Evolutionary conservation across 805 yeast genomes (phyloP).

Genomic region (Lipomyces kockii): DNA sequence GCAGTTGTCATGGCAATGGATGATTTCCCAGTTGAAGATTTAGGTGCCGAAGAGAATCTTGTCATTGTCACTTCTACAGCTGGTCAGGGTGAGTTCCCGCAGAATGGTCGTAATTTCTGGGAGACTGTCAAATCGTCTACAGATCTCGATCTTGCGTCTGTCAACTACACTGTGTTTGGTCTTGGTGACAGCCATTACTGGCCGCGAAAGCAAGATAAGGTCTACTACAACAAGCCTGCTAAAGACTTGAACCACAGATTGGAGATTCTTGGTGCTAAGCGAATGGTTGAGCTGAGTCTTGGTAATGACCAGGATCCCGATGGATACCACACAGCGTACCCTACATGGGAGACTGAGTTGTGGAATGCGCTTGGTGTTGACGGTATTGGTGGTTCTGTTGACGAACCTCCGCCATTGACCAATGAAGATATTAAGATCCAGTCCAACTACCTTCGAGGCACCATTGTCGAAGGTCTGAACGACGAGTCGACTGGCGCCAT

Average conservation of each 20-base stretch:
- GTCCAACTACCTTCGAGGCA: constrained; percentile 88
- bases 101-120: constrained; percentile 79
- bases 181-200: constrained; percentile 86
- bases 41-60: constrained; percentile 70
- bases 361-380: constrained; percentile 93
- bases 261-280: constrained; percentile 71
- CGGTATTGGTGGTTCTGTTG: constrained; percentile 77
- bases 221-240: constrained; percentile 90
- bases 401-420: constrained; percentile 87
- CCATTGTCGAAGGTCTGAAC: constrained; percentile 80
- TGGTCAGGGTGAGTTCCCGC: constrained; percentile 88
- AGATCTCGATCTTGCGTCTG: constrained; percentile 65
- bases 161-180: constrained; percentile 69
- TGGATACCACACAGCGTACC: constrained; percentile 90
- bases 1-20: constrained; percentile 70
- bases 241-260: constrained; percentile 71
- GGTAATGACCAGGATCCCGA: constrained; percentile 99
- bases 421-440: constrained; percentile 93
- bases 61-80: constrained; percentile 75
- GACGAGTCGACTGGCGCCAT: constrained; percentile 91
- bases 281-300: constrained; percentile 74
- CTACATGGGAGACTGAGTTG: constrained; percentile 78
- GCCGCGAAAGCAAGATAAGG: constrained; percentile 96
- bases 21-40: constrained; percentile 71
- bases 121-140: constrained; percentile 65